A percentile compares a stretch with the other conserved stretches of the same genome.
phyloP scores from a whole-genome alignment of 2,329 filamentous ascomycete species.

The Colletotrichum kahawae region DNA sequence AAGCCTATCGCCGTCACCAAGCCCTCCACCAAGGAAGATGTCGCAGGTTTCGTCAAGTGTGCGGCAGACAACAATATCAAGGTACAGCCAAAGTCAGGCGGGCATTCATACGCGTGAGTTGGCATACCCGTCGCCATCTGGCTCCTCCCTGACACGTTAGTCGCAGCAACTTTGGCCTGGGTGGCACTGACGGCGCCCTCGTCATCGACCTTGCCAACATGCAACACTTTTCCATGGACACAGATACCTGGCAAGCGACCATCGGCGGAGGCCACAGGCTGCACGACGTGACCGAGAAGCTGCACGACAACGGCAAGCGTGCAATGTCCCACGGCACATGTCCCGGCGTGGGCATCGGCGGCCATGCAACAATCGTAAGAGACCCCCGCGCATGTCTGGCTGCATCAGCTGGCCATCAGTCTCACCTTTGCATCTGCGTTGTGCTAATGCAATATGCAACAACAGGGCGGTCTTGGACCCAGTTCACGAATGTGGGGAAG shows the following conservation, averaged over 20 bases:
- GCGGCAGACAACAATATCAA: slow-evolving; percentile 53
- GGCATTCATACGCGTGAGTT: slow-evolving; percentile 66
- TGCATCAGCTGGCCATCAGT: not conserved
- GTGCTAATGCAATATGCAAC: not conserved
- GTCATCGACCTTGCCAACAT: slow-evolving; percentile 61
- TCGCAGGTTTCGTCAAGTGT: slow-evolving; percentile 63
- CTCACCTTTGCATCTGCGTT: not conserved
- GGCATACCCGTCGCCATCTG: not conserved
- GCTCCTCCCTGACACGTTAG: not conserved
- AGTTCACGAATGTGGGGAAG: slow-evolving; percentile 65
- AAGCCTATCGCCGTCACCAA: slow-evolving; percentile 61
- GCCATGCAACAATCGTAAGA: slow-evolving; percentile 61
- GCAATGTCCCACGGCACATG: slow-evolving; percentile 66
- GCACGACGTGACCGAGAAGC: slow-evolving; percentile 52
- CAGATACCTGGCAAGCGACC: slow-evolving; percentile 55
- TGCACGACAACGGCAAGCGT: slow-evolving; percentile 57
- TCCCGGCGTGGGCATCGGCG: slow-evolving; percentile 62
- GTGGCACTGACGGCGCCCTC: slow-evolving; percentile 55
- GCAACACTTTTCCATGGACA: slow-evolving; percentile 58
- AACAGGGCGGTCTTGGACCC: slow-evolving; percentile 61
- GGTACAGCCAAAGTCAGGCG: slow-evolving; percentile 67
- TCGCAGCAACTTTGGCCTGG: slow-evolving; percentile 46
- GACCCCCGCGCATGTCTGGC: not conserved
- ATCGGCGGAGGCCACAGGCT: slow-evolving; percentile 61
- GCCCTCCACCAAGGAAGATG: slow-evolving; percentile 56